Percentiles rank a stretch among this genome's conserved stretches.
Conservation (phyloP, 2,329 filamentous ascomycete species). For the Periglandula ipomoeae region DNA sequence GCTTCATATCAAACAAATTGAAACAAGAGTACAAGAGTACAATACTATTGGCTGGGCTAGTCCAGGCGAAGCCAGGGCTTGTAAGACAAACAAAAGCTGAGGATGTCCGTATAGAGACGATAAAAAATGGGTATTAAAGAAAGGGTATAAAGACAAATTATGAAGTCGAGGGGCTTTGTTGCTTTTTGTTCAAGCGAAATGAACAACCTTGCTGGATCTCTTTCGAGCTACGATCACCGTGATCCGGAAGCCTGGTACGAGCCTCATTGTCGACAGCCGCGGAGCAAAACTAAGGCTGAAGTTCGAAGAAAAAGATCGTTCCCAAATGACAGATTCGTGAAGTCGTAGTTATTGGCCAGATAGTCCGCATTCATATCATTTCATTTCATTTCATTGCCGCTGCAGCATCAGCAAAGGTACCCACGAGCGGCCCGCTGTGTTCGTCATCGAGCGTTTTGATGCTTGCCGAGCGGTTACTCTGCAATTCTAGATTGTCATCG, state of each 20-base stretch:
- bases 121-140: not conserved
- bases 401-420: conserved; percentile 52
- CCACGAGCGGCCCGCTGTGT: conserved; percentile 38
- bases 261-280: too few species aligned
- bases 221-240: too few species aligned
- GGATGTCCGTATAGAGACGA: not conserved
- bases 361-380: not conserved
- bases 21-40: not conserved
- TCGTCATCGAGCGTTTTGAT: conserved; percentile 25
- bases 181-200: too few species aligned
- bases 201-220: too few species aligned
- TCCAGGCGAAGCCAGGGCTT: too few species aligned
- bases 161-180: too few species aligned
- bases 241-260: too few species aligned
- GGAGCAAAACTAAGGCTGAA: too few species aligned
- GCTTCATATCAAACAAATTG: conserved; percentile 3
- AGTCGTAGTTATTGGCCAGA: not conserved
- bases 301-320: too few species aligned
- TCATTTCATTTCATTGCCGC: conserved; percentile 38
- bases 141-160: not conserved
- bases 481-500: conserved; percentile 33
- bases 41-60: too few species aligned
- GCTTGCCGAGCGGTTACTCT: conserved; percentile 26
- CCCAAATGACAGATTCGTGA: not conserved
- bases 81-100: not conserved